Conservation (phyloP, 306 rosid species). For the Medicago ruthenica region DNA sequence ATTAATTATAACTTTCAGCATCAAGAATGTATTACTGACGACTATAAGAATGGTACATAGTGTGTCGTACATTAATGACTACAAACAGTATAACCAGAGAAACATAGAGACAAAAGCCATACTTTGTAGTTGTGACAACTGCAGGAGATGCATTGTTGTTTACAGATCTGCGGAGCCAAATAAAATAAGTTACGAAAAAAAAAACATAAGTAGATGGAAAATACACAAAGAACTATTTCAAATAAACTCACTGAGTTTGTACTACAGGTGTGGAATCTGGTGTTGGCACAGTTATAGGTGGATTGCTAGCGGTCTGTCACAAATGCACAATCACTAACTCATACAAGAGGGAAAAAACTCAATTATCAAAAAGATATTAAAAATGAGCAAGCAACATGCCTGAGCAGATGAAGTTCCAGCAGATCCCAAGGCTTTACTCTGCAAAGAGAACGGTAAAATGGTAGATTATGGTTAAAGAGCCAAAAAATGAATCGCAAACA, state of each 20-base stretch:
- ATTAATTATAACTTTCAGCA: constrained; percentile 24
- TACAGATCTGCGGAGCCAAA: constrained; percentile 49
- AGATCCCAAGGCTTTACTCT: constrained; percentile 73
- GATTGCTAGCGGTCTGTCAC: constrained; percentile 69
- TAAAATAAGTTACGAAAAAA: constrained; percentile 13
- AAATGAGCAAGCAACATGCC: constrained; percentile 54
- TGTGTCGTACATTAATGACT: background rate
- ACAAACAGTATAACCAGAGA: constrained; percentile 11
- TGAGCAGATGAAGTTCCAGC: constrained; percentile 79
- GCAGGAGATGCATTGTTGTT: constrained; percentile 50
- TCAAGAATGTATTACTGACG: background rate
- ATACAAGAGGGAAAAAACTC: constrained; percentile 31
- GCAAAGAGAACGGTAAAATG: constrained; percentile 40
- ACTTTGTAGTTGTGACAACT: constrained; percentile 55
- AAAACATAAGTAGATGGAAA: constrained; percentile 15
- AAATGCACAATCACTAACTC: constrained; percentile 36
- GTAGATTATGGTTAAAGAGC: constrained; percentile 8
- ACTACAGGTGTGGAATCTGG: constrained; percentile 55
- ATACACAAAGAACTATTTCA: constrained; percentile 22
- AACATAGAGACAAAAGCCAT: constrained; percentile 42
- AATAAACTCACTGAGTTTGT: constrained; percentile 67
- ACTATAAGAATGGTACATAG: background rate
- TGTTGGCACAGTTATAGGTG: constrained; percentile 54
- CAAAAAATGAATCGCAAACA: background rate
- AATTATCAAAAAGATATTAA: constrained; percentile 27